These are phyloP conservation scores for Tieghemostelium lacteum DNA, from an alignment of 78 protist species.

Conservation along the genomic window DNA sequence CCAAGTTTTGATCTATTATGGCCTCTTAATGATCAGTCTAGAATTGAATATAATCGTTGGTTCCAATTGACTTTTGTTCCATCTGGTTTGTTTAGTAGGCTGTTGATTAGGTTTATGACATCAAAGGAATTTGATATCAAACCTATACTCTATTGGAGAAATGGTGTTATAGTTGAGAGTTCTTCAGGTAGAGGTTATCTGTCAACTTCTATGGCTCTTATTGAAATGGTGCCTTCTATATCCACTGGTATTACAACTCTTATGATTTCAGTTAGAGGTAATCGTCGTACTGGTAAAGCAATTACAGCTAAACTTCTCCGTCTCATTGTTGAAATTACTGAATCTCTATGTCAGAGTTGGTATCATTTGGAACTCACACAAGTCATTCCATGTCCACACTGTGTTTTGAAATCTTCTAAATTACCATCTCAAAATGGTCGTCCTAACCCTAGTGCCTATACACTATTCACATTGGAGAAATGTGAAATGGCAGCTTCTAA, in stretches of 20 bases:
- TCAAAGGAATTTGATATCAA: conserved; percentile 49
- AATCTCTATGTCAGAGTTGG: conserved; percentile 50
- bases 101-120: conserved; percentile 30
- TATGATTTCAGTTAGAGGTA: conserved; percentile 41
- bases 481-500: conserved; percentile 52
- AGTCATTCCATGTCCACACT: conserved; percentile 69
- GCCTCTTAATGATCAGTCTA: conserved; percentile 48
- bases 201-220: conserved; percentile 14
- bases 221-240: conserved; percentile 37
- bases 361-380: conserved; percentile 45
- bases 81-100: conserved; percentile 65
- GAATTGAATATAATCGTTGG: conserved; percentile 78
- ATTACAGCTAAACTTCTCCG: conserved; percentile 55
- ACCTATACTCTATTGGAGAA: conserved; percentile 68
- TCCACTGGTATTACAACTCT: conserved; percentile 6
- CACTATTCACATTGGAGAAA: conserved; percentile 21
- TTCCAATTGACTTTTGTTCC: conserved; percentile 58
- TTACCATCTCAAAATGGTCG: too few species aligned
- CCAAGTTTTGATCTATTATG: conserved; percentile 62
- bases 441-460: background rate
- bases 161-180: conserved; percentile 58
- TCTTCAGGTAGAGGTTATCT: background rate
- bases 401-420: background rate
- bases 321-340: conserved; percentile 65
- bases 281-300: conserved; percentile 38